Evolutionary conservation across 176 grass and related monocot genomes (phyloP), one percentile per base, ranked within the genome.

Genomic region (Oryza rufipogon): DNA sequence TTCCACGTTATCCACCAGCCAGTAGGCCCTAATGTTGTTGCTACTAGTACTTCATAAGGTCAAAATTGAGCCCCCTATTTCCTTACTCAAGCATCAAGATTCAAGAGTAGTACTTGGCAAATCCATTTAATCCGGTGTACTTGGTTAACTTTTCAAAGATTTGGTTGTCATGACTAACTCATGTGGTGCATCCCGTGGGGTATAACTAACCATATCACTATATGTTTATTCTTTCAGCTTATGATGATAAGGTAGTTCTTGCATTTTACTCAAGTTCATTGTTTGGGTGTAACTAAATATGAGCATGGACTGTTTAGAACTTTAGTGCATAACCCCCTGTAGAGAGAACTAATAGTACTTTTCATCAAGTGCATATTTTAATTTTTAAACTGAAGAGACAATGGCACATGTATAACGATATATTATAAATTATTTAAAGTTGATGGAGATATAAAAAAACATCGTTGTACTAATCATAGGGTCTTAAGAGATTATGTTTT

Each of bases 71-170:
- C 58, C 58, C 8, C 58, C 2, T 63, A 63, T 63, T 63, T 63
- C 58, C 58, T 63, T 63, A 23, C 56, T 22, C 56, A 9, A 23
- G 58, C 58, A 63, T 63, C 2, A 3, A 63, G 58, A n/a, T 63
- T 63, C 58, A 63, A 63, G 58, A 11, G 58, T 23, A 28, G 58
- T 63, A 63, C 58, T 63, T 56, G 7, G 20, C 16, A 46, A 68
- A 51, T 4, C 77, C 42, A 49, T 51, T 49, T 80, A 34, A 80
- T 80, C 77, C 77, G 48, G 48, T 36, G 64, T n/a, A 11, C 64
- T 48, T 34, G 25, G 11, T 65, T 65, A 68, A 34, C 77, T 80
- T 68, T 68, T 46, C 45, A 15, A 66, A 68, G 78, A 80, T 80
- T 80, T 80, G 44, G 47, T 70, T 63, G 58, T 63, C 58, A 63